Evolutionary conservation across 1,139 yeast genomes (phyloP), one percentile per base, ranked within the genome.

Genomic region (Kodamaea suecica): DNA sequence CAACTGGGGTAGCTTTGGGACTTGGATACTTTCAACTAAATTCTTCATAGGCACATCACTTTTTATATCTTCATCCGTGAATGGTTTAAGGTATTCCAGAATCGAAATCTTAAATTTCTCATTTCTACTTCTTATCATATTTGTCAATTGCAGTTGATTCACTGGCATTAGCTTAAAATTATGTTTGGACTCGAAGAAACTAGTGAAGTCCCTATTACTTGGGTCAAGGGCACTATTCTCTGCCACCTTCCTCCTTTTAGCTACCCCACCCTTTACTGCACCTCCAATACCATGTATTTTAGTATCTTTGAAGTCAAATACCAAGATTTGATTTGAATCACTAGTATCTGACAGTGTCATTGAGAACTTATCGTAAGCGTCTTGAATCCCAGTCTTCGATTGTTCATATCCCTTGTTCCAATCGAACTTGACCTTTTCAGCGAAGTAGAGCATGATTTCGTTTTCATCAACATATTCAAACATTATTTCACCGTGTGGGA

Each of bases 261-360:
- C 27, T 5, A 27, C 29, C 3, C 53, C 52, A 27, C 53, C 59
- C 26, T 55, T 47, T 1, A 52, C 40, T 1, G 61, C 53, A 1
- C 53, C 45, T 1, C 68, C 73, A 14, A 69, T 60, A 2, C 71
- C 66, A 39, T 67, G 67, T 2, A 68, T 47, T 32, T 63, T 62
- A 21, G 87, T 86, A 57, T 88, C 96, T 13, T 77, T 68, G 54
- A 88, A 86, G 49, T 84, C 95, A 53, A 88, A 83, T 2, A 87
- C 67, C 17, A 88, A 63, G 3, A 85, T 49, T 45, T 81, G 87
- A 23, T 63, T 63, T 1, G 61, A 52, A 21, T 31, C 30, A n/a
- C 26, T 31, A 5, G 13, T 31, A 23, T 27, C 39, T 10, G 40
- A 35, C n/a, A n/a, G 15, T 6, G 21, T 19, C 8, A 35, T 29